Evolutionary conservation across 176 grass and related monocot genomes (phyloP), one percentile per base, ranked within the genome.

Genomic region (Eragrostis nindensis): DNA sequence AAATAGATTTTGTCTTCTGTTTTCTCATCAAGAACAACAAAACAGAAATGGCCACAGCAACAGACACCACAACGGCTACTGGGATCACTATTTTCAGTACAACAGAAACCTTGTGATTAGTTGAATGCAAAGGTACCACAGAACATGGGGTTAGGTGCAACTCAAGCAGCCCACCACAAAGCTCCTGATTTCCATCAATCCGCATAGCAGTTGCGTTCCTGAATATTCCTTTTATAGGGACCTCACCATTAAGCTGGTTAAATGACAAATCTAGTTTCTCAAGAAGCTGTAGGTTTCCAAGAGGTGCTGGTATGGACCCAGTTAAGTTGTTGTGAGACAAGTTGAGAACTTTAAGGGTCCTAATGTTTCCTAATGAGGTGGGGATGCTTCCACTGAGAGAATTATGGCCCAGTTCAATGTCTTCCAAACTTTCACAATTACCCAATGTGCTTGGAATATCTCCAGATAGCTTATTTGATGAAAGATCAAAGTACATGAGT

Each of bases 331-430:
- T 88, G 8, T 67, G 22, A n/a, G 80, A 83, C n/a, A 85, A 25
- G 5, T 79, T 77, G 5, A 85, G 2, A 30, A 47, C 1, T 18
- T 27, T 2, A 1, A 85, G 43, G 0, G 0, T 19, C 0, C 0
- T 25, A 6, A 79, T 49, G 2, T 30, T 56, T 6, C 83, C 49
- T 5, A 85, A 6, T 5, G 40, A 66, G 38, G 5, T 0, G n/a
- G 83, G 87, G 27, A 90, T 76, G 21, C 16, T 3, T 42, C 83
- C 83, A 9, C 29, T 86, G 12, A 90, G 73, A 27, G 8, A 1
- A 41, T 90, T 90, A 6, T 1, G 2, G 0, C 30, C 63, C 9
- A 87, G 25, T 27, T 66, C 16, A 5, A 91, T 16, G 11, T 1
- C 1, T 26, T 57, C 15, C 18, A 90, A 45, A 12, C 83, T 85